phyloP scores from a whole-genome alignment of 2,329 filamentous ascomycete species.

The Didymellaceae sp. region DNA sequence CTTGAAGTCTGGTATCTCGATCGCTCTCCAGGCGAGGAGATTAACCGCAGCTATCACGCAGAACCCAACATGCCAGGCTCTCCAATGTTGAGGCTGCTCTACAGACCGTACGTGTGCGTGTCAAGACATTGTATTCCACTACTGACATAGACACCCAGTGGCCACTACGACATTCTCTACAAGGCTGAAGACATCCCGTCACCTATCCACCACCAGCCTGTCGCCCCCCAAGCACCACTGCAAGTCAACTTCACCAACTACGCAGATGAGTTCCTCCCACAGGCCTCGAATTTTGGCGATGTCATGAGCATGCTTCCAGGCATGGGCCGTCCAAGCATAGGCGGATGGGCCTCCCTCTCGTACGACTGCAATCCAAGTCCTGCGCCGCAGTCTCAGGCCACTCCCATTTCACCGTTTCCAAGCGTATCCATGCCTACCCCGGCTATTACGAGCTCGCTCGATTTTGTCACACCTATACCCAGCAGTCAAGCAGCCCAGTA shows the following conservation, averaged over 20 bases:
- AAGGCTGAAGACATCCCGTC: slow-evolving; percentile 61
- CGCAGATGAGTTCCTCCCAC: slow-evolving; percentile 51
- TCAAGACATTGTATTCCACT: not conserved
- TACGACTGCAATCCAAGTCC: slow-evolving; percentile 46
- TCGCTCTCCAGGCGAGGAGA: slow-evolving; percentile 76
- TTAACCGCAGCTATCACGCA: slow-evolving; percentile 71
- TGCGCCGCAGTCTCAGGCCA: slow-evolving; percentile 40
- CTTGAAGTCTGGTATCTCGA: slow-evolving; percentile 93
- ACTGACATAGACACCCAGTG: slow-evolving; percentile 53
- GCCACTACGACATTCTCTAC: slow-evolving; percentile 96
- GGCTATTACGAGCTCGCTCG: slow-evolving; percentile 39
- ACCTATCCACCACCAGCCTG: slow-evolving; percentile 34
- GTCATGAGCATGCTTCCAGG: slow-evolving; percentile 54
- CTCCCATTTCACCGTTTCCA: slow-evolving; percentile 43
- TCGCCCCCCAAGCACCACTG: slow-evolving; percentile 38
- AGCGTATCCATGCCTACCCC: slow-evolving; percentile 37
- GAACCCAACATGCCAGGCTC: slow-evolving; percentile 58
- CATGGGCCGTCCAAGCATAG: slow-evolving; percentile 50
- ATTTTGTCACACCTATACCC: slow-evolving; percentile 43
- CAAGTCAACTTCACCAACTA: slow-evolving; percentile 48
- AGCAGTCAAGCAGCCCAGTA: slow-evolving; percentile 36
- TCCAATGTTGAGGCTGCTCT: slow-evolving; percentile 72
- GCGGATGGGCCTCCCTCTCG: slow-evolving; percentile 44
- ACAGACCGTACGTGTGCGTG: slow-evolving; percentile 64
- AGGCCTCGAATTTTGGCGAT: slow-evolving; percentile 41